Conservation (phyloP, 805 yeast species). For the Saccharomycopsis schoenii region DNA sequence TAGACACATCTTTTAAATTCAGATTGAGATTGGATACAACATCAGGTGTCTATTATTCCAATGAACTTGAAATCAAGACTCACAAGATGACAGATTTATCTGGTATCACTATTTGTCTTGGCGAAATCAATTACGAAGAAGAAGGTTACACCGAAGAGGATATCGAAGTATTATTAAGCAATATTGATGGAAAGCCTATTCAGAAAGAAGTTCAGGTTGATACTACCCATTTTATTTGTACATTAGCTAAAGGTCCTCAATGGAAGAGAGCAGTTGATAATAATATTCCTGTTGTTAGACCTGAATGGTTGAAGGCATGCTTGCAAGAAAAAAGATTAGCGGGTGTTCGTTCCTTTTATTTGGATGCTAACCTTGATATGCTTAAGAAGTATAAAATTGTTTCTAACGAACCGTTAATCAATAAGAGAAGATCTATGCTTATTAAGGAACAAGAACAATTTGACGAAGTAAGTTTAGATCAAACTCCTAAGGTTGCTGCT, state of each 20-base stretch:
- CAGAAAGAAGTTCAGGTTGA: slow-evolving; percentile 71
- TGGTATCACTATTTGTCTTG: slow-evolving; percentile 87
- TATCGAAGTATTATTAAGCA: slow-evolving; percentile 47
- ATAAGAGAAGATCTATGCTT: background rate
- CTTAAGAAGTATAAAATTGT: slow-evolving; percentile 10
- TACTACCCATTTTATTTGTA: slow-evolving; percentile 87
- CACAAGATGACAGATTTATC: slow-evolving; percentile 94
- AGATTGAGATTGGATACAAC: slow-evolving; percentile 77
- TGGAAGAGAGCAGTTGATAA: slow-evolving; percentile 69
- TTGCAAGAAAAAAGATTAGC: slow-evolving; percentile 87
- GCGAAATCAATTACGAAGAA: slow-evolving; percentile 57
- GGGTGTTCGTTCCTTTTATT: slow-evolving; percentile 82
- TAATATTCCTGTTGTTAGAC: slow-evolving; percentile 89
- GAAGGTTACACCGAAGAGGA: slow-evolving; percentile 39
- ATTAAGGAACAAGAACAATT: slow-evolving; percentile 4
- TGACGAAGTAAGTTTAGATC: slow-evolving; percentile 16
- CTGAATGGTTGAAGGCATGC: slow-evolving; percentile 96
- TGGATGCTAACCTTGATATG: slow-evolving; percentile 13
- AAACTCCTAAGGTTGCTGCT: background rate
- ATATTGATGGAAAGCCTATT: slow-evolving; percentile 78
- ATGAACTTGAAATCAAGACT: slow-evolving; percentile 60
- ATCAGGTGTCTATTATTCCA: slow-evolving; percentile 75
- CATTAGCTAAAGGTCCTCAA: slow-evolving; percentile 62
- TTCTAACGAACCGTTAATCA: background rate
- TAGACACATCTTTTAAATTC: slow-evolving; percentile 73